These are phyloP conservation scores for Calonectria pauciramosa DNA, from an alignment of 2,329 filamentous ascomycete species.

Conservation along the genomic window DNA sequence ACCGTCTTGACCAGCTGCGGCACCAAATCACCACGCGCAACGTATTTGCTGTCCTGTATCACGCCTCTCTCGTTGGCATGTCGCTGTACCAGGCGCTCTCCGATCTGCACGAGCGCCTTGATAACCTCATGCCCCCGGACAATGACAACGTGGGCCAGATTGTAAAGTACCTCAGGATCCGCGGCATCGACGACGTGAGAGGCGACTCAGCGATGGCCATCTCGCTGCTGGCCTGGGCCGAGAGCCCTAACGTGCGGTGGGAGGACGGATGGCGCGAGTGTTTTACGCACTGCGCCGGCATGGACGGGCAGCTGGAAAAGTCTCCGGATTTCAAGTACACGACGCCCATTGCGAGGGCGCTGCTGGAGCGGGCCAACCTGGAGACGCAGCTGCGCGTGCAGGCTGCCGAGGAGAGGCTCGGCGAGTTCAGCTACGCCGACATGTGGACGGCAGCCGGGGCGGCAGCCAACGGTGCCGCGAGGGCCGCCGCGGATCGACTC, in stretches of 20 bases:
- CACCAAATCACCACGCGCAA: conserved; percentile 78
- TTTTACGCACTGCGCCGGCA: conserved; percentile 76
- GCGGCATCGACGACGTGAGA: conserved; percentile 75
- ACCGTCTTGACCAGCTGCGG: conserved; percentile 62
- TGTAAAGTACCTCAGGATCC: conserved; percentile 70
- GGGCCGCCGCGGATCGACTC: conserved; percentile 70
- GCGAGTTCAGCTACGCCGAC: conserved; percentile 71
- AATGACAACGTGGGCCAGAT: conserved; percentile 71
- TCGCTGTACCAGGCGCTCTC: conserved; percentile 74
- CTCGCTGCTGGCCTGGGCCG: conserved; percentile 75
- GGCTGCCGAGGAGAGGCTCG: conserved; percentile 72
- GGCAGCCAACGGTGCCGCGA: conserved; percentile 57
- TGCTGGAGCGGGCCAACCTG: conserved; percentile 73
- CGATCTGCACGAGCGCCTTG: conserved; percentile 73
- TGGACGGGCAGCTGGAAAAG: conserved; percentile 67
- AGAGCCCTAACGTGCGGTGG: conserved; percentile 73
- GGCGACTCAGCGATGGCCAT: conserved; percentile 72
- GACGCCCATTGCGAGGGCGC: conserved; percentile 72
- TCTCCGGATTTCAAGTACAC: conserved; percentile 70
- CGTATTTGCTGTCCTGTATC: conserved; percentile 75
- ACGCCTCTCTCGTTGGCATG: conserved; percentile 74
- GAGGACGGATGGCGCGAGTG: conserved; percentile 77
- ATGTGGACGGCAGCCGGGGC: conserved; percentile 70
- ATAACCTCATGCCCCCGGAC: conserved; percentile 69
- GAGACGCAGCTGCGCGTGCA: conserved; percentile 74